Base-by-base conservation (phyloP, 1,284 basidiomycete species). In the Psilocybe mexicana region DNA sequence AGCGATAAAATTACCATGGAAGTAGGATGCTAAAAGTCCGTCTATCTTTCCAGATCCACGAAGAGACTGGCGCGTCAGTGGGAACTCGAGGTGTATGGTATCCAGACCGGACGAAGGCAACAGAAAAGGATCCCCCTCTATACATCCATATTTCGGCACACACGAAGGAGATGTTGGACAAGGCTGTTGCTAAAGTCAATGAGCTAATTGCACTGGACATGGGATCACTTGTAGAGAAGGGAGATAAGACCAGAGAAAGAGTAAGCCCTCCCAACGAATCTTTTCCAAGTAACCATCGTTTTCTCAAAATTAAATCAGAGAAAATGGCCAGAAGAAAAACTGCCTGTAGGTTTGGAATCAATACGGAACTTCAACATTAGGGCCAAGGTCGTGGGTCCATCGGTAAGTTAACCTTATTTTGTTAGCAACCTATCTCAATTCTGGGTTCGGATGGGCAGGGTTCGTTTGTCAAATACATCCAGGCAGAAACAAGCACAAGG, bases 401-500 rank as follows among this genome's bases (percentile, higher is more conserved):
- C 63, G 43, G 65, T 65, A 48, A 25, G 63, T 33, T 8, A 33
- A 33, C 8, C 59, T 18, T 11, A 14, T 10, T 40, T 36, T 44
- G 24, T 12, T 30, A 10, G 2, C 18, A 10, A 45, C 1, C 26
- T 3, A 25, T 33, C 3, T 49, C 3, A 5, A 33, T 1, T 6
- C 51, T 59, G 55, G 53, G 55, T 43, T 43, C 28, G 25, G 6
- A 47, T 40, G 28, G 43, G 7, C 56, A 93, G 92, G 95, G 94
- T 65, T 89, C 95, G 70, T 99, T 98, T 71, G 96, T 99, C 64
- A 99, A 99, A 77, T 96, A 95, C 71, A 99, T 99, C 63, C 96
- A 99, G 76, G 86, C 88, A 68, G 96, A 99, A 76, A 99, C 96
- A 0, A 89, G 90, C 38, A 96, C 95, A 12, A 85, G 96, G 61